A percentile compares a stretch with the other conserved stretches of the same genome.
Evolutionary conservation across 192 early-diverging fungal species (phyloP).

Genomic region (Backusella mclennaniae): DNA sequence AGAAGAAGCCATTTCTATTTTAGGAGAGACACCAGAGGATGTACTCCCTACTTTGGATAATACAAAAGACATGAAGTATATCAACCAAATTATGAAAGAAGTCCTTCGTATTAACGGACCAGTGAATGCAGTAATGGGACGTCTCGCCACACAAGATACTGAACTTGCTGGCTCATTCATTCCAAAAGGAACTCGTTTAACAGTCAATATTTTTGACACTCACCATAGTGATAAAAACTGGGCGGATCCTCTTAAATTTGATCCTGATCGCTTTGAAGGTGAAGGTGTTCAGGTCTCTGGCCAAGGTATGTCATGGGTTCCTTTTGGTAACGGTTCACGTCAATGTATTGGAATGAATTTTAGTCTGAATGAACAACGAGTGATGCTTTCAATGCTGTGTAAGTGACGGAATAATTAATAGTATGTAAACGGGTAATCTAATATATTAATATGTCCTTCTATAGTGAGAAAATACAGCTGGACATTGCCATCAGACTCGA

Average conservation of each 20-base stretch:
- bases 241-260: conserved; percentile 41
- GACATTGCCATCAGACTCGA: conserved; percentile 18
- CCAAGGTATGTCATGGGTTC: conserved; percentile 35
- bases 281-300: neutral
- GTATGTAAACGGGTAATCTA: neutral
- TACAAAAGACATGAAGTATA: conserved; percentile 48
- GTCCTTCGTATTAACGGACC: conserved; percentile 15
- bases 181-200: conserved; percentile 21
- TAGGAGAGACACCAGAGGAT: conserved; percentile 52
- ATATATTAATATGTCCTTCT: neutral
- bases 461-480: conserved; percentile 28
- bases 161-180: conserved; percentile 18
- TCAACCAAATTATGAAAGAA: conserved; percentile 55
- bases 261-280: conserved; percentile 48
- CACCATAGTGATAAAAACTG: conserved; percentile 26
- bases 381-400: conserved; percentile 50
- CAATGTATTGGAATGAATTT: conserved; percentile 68
- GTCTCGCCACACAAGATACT: conserved; percentile 22
- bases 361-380: conserved; percentile 53
- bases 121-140: neutral
- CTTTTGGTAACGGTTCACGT: conserved; percentile 60
- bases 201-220: conserved; percentile 11
- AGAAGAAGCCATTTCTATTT: conserved; percentile 45
- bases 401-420: neutral
- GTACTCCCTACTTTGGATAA: conserved; percentile 50